These are phyloP conservation scores for Candida sp. DNA, from an alignment of 1,139 yeast species.

Conservation along the genomic window DNA sequence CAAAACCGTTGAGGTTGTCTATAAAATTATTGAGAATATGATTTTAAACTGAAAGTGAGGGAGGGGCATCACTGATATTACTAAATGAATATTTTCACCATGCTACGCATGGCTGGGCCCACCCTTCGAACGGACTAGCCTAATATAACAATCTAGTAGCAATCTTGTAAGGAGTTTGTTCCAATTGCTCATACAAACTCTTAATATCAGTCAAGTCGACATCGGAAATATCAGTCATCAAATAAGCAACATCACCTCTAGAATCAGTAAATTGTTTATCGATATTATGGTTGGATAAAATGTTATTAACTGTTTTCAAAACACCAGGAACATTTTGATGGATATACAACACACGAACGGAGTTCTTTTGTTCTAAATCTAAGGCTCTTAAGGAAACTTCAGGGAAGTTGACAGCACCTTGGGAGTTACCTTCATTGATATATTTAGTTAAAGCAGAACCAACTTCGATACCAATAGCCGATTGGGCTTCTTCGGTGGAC, in stretches of 20 bases:
- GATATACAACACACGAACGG: conserved; percentile 91
- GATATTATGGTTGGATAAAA: conserved; percentile 91
- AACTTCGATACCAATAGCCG: conserved; percentile 96
- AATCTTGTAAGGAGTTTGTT: conserved; percentile 87
- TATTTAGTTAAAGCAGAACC: conserved; percentile 82
- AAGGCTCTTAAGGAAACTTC: conserved; percentile 91
- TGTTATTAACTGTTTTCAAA: conserved; percentile 93
- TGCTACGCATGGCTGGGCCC: too few species aligned
- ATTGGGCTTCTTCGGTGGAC: conserved; percentile 98
- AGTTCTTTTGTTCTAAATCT: conserved; percentile 82
- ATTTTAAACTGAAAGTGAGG: not conserved
- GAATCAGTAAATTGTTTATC: conserved; percentile 98
- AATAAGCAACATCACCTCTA: conserved; percentile 92
- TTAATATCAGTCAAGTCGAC: conserved; percentile 83
- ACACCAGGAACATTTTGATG: conserved; percentile 99
- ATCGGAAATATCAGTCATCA: conserved; percentile 96
- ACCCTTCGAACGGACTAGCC: conserved; percentile 1
- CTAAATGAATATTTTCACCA: too few species aligned
- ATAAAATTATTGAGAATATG: not conserved
- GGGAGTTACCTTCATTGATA: conserved; percentile 95
- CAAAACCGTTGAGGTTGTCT: conserved; percentile 4
- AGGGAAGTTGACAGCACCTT: conserved; percentile 98
- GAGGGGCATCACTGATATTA: not conserved
- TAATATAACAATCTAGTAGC: conserved; percentile 88
- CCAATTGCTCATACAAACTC: conserved; percentile 79